Conservation (phyloP, 2,329 filamentous ascomycete species). For the Diaporthe sp. region DNA sequence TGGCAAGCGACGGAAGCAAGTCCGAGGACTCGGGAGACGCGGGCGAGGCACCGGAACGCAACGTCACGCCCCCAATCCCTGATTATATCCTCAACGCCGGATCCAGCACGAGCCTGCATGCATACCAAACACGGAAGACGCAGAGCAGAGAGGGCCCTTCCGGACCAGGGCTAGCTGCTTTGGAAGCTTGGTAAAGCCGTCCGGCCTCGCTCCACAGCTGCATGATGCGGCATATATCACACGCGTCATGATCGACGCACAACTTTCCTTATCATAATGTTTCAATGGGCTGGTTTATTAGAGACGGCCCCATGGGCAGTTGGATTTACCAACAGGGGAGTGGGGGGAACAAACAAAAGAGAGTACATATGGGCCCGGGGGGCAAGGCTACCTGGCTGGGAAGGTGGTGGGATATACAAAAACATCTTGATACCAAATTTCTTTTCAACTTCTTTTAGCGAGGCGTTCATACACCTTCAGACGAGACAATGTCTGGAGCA, state of each 20-base stretch:
- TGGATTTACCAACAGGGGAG: not conserved
- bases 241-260: constrained; percentile 13
- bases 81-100: constrained; percentile 72
- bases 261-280: constrained; percentile 27
- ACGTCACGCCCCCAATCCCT: constrained; percentile 72
- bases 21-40: constrained; percentile 46
- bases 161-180: constrained; percentile 41
- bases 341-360: not conserved
- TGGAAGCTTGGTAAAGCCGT: constrained; percentile 27
- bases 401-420: constrained; percentile 26
- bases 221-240: not conserved
- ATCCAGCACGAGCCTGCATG: constrained; percentile 63
- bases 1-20: constrained; percentile 44
- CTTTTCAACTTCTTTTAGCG: constrained; percentile 38
- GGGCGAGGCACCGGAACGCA: constrained; percentile 54
- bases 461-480: constrained; percentile 38
- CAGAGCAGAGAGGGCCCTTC: constrained; percentile 46
- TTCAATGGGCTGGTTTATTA: constrained; percentile 13
- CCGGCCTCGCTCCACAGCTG: not conserved
- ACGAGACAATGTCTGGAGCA: constrained; percentile 23
- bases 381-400: constrained; percentile 2
- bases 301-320: constrained; percentile 1
- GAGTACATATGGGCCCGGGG: constrained; percentile 2
- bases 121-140: constrained; percentile 59
- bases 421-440: constrained; percentile 39